These are phyloP conservation scores for Pythium biforme DNA, from an alignment of 352 stramenopile species.

Conservation along the genomic window DNA sequence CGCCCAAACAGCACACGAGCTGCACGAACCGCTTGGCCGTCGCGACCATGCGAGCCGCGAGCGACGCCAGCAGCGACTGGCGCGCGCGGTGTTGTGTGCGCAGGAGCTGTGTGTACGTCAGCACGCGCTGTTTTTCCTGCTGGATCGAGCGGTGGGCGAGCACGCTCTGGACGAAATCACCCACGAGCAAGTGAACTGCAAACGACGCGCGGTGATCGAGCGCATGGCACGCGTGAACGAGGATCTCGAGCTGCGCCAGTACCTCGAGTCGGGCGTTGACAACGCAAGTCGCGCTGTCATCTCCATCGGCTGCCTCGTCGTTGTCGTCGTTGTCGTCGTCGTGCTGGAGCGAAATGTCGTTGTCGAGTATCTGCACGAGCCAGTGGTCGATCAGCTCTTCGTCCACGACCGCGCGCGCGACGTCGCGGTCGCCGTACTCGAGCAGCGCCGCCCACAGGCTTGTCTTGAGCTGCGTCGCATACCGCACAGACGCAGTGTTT, in stretches of 20 bases:
- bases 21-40: slow-evolving; percentile 39
- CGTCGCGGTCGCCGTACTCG: slow-evolving; percentile 4
- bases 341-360: slow-evolving; percentile 3
- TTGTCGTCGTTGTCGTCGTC: slow-evolving; percentile 2
- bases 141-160: slow-evolving; percentile 13
- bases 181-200: background rate
- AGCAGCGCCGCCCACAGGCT: slow-evolving; percentile 22
- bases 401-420: slow-evolving; percentile 9
- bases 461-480: background rate
- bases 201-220: slow-evolving; percentile 2
- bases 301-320: too few species aligned
- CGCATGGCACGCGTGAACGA: slow-evolving; percentile 2
- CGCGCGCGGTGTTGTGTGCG: background rate
- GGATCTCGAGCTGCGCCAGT: slow-evolving; percentile 11
- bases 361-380: background rate
- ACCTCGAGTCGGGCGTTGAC: slow-evolving; percentile 18
- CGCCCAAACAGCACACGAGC: slow-evolving; percentile 35
- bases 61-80: background rate
- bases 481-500: background rate
- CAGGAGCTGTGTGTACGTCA: slow-evolving; percentile 11
- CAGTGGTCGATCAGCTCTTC: slow-evolving; percentile 6
- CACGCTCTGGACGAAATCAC: slow-evolving; percentile 13
- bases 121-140: slow-evolving; percentile 17
- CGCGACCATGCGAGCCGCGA: slow-evolving; percentile 19
- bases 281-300: background rate